Percentiles rank a stretch among this genome's conserved stretches.
These are phyloP conservation scores for Canavalia ensiformis DNA, from an alignment of 306 rosid species.

Conservation along the genomic window DNA sequence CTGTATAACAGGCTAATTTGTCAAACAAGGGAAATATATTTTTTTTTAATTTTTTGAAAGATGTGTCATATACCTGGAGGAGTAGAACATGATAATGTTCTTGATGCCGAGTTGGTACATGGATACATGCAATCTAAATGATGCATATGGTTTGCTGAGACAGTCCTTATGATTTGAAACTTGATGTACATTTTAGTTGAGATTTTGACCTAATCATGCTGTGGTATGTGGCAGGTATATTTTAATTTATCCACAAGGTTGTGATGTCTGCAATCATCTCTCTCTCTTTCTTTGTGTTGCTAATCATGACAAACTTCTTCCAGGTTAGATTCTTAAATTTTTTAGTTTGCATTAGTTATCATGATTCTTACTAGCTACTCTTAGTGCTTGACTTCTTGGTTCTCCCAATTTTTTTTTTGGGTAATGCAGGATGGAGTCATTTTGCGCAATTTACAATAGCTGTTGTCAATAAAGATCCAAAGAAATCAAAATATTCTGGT, in stretches of 20 bases:
- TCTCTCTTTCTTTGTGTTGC: slow-evolving; percentile 98
- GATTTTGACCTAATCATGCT: slow-evolving; percentile 46
- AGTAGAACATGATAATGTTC: slow-evolving; percentile 18
- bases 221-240: slow-evolving; percentile 82
- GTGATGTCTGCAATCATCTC: slow-evolving; percentile 98
- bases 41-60: slow-evolving; percentile 30
- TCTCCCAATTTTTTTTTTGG: slow-evolving; percentile 28
- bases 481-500: slow-evolving; percentile 97
- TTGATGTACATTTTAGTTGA: slow-evolving; percentile 29
- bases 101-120: slow-evolving; percentile 15
- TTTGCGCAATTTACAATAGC: slow-evolving; percentile 98
- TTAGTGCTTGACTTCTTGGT: slow-evolving; percentile 27
- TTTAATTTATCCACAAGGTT: slow-evolving; percentile 97
- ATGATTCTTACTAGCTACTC: slow-evolving; percentile 23
- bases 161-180: slow-evolving; percentile 40
- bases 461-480: slow-evolving; percentile 94
- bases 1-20: slow-evolving; percentile 11
- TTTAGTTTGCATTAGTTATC: slow-evolving; percentile 35
- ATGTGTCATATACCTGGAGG: slow-evolving; percentile 33
- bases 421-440: slow-evolving; percentile 94
- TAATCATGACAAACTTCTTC: slow-evolving; percentile 99
- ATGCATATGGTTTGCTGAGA: slow-evolving; percentile 39
- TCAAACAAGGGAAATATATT: background rate
- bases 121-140: slow-evolving; percentile 25
- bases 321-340: slow-evolving; percentile 66